phyloP scores from a whole-genome alignment of 169 alveolate species.

The Plasmodium adleri region DNA sequence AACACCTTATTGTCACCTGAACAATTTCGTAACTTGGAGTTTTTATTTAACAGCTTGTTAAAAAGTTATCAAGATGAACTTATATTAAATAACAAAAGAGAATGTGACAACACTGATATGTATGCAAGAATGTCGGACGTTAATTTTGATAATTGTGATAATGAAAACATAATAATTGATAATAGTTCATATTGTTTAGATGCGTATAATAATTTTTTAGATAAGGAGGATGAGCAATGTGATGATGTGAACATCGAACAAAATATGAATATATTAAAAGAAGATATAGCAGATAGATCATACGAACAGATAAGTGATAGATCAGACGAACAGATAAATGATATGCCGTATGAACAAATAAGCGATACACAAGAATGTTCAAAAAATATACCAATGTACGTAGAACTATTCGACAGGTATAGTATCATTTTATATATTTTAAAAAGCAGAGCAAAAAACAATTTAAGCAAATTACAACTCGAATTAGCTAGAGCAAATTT shows the following conservation, averaged over 20 bases:
- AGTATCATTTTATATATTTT: conserved; percentile 89
- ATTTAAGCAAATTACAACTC: conserved; percentile 83
- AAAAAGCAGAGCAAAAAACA: conserved; percentile 87
- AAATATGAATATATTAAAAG: neutral
- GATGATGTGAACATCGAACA: neutral
- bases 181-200: conserved; percentile 6
- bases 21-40: conserved; percentile 89
- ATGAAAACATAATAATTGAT: neutral
- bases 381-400: conserved; percentile 50
- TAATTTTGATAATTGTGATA: neutral
- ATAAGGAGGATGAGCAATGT: conserved; percentile 28
- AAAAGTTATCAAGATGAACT: conserved; percentile 57
- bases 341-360: neutral
- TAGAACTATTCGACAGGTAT: conserved; percentile 88
- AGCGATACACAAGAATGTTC: neutral
- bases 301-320: neutral
- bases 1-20: conserved; percentile 87
- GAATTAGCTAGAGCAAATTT: conserved; percentile 88
- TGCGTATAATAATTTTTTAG: conserved; percentile 36
- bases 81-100: conserved; percentile 14
- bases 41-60: conserved; percentile 63
- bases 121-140: conserved; percentile 7
- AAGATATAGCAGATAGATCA: neutral
- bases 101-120: neutral
- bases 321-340: neutral